Conservation (phyloP, 257 asterid species). For the Nyctanthes arbortristis region DNA sequence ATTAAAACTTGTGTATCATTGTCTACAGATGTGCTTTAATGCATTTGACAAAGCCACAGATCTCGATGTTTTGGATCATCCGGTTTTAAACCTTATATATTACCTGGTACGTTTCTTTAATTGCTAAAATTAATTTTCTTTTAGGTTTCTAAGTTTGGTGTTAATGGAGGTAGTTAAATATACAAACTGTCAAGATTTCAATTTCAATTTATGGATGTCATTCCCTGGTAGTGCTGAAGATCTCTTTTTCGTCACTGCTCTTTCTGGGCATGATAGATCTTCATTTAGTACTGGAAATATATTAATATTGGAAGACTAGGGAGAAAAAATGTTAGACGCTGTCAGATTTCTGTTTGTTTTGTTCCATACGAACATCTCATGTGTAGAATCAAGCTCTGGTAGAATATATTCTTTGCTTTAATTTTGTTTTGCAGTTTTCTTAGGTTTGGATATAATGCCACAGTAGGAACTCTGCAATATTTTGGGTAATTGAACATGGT, state of each 20-base stretch:
- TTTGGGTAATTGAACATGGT: not conserved
- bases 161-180: not conserved
- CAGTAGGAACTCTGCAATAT: not conserved
- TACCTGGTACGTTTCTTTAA: constrained; percentile 63
- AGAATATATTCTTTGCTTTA: not conserved
- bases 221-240: not conserved
- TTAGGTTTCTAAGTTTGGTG: constrained; percentile 5
- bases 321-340: not conserved
- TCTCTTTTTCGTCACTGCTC: not conserved
- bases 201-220: not conserved
- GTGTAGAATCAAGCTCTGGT: not conserved
- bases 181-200: not conserved
- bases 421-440: not conserved
- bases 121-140: not conserved
- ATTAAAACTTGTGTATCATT: constrained; percentile 17
- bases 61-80: constrained; percentile 89
- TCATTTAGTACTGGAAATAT: not conserved
- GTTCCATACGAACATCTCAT: not conserved
- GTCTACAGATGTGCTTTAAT: constrained; percentile 75
- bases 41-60: constrained; percentile 88
- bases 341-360: not conserved
- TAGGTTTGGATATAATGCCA: not conserved
- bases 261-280: not conserved
- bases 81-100: constrained; percentile 70
- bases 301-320: not conserved